phyloP scores from a whole-genome alignment of 306 rosid species.

The Prunus davidiana region DNA sequence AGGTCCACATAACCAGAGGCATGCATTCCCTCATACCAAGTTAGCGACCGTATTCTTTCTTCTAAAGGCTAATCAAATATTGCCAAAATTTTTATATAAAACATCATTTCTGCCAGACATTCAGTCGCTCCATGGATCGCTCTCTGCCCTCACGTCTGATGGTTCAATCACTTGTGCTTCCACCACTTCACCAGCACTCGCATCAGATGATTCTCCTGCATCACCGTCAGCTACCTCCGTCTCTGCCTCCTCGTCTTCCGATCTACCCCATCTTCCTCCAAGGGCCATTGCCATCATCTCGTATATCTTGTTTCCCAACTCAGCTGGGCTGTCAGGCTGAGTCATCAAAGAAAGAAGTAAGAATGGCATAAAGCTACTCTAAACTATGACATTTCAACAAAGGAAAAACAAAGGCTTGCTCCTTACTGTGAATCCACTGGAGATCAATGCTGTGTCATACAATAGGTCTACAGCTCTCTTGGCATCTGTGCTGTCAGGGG shows the following conservation, averaged over 20 bases:
- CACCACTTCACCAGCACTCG: slow-evolving; percentile 26
- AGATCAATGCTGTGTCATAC: slow-evolving; percentile 84
- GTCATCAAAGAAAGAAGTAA: slow-evolving; percentile 1
- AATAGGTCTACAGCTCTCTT: slow-evolving; percentile 86
- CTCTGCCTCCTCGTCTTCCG: slow-evolving; percentile 48
- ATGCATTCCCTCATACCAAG: not conserved
- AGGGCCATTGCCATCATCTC: slow-evolving; percentile 97
- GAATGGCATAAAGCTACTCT: not conserved
- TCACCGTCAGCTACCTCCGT: slow-evolving; percentile 1
- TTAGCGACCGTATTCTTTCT: not conserved
- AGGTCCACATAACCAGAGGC: not conserved
- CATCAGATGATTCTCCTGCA: slow-evolving; percentile 33
- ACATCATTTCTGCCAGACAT: not conserved
- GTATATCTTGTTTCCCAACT: slow-evolving; percentile 84
- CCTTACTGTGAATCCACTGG: slow-evolving; percentile 93
- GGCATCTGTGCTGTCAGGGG: slow-evolving; percentile 80
- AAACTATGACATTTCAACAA: not conserved
- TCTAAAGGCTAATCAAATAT: not conserved
- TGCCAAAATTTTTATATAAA: slow-evolving; percentile 31
- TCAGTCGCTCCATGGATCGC: slow-evolving; percentile 88
- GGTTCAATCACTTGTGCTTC: slow-evolving; percentile 76
- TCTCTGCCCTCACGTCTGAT: slow-evolving; percentile 80
- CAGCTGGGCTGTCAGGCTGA: slow-evolving; percentile 99
- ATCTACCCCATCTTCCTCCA: slow-evolving; percentile 98
- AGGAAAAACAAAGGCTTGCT: not conserved